phyloP scores from a whole-genome alignment of 139 green algal genomes.

The Micractinium conductrix region DNA sequence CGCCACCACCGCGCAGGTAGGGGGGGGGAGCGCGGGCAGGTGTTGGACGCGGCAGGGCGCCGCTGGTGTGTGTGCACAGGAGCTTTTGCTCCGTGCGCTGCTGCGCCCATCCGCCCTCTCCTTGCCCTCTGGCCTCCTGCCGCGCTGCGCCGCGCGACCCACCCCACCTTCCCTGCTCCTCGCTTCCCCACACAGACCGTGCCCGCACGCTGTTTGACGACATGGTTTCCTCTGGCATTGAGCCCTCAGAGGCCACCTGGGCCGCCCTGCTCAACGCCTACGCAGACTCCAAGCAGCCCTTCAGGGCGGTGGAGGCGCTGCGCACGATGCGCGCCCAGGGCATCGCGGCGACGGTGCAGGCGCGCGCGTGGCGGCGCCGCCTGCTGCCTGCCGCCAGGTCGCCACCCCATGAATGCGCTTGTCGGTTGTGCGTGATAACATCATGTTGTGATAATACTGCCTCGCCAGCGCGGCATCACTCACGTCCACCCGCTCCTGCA shows the following conservation, averaged over 20 bases:
- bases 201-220: conserved; percentile 25
- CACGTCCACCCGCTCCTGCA: not conserved
- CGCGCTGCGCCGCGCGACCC: no score
- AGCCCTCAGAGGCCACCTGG: conserved; percentile 18
- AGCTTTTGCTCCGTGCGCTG: not conserved
- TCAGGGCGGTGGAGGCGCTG: not conserved
- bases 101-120: not conserved
- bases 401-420: not conserved
- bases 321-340: not conserved
- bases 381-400: not conserved
- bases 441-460: not conserved
- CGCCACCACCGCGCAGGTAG: conserved; percentile 2
- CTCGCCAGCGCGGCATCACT: no score
- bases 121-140: not conserved
- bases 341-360: not conserved
- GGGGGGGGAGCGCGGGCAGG: no score
- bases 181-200: not conserved
- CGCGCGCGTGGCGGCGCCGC: no score
- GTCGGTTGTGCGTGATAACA: no score
- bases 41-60: not conserved
- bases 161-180: not conserved
- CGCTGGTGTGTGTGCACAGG: no score
- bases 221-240: conserved; percentile 17
- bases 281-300: conserved; percentile 29
- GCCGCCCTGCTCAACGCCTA: conserved; percentile 42